A percentile compares a stretch with the other conserved stretches of the same genome.
phyloP scores from a whole-genome alignment of 305 asterid species.

The Solanum chacoense region DNA sequence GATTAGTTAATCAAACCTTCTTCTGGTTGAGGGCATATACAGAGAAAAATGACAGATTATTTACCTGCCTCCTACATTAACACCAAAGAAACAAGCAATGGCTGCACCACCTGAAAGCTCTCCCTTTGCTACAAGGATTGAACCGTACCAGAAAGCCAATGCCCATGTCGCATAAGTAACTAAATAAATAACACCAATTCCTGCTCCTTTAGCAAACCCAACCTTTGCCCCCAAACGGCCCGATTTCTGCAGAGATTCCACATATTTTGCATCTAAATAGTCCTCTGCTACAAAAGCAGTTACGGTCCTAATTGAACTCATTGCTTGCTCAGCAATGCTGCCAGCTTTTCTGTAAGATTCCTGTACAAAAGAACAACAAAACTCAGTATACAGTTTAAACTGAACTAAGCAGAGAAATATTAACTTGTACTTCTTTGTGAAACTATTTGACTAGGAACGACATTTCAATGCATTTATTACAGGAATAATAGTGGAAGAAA shows the following conservation, averaged over 20 bases:
- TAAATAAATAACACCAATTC: slow-evolving; percentile 69
- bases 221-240: slow-evolving; percentile 51
- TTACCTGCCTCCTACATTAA: slow-evolving; percentile 79
- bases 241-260: slow-evolving; percentile 36
- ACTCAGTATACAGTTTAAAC: neutral
- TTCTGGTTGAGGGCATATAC: neutral
- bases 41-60: neutral
- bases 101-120: slow-evolving; percentile 66
- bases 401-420: neutral
- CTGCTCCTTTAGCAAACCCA: slow-evolving; percentile 78
- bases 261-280: slow-evolving; percentile 42
- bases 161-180: slow-evolving; percentile 88
- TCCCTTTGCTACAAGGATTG: slow-evolving; percentile 35
- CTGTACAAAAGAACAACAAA: slow-evolving; percentile 15
- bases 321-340: slow-evolving; percentile 72
- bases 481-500: neutral
- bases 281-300: slow-evolving; percentile 78
- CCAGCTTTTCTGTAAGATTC: slow-evolving; percentile 69
- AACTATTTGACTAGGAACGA: neutral
- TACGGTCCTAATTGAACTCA: slow-evolving; percentile 66
- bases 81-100: slow-evolving; percentile 88
- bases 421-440: neutral
- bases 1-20: neutral
- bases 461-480: neutral
- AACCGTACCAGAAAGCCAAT: slow-evolving; percentile 85